These are phyloP conservation scores for Neurospora sp. DNA, from an alignment of 495 filamentous ascomycete genomes.

Conservation along the genomic window DNA sequence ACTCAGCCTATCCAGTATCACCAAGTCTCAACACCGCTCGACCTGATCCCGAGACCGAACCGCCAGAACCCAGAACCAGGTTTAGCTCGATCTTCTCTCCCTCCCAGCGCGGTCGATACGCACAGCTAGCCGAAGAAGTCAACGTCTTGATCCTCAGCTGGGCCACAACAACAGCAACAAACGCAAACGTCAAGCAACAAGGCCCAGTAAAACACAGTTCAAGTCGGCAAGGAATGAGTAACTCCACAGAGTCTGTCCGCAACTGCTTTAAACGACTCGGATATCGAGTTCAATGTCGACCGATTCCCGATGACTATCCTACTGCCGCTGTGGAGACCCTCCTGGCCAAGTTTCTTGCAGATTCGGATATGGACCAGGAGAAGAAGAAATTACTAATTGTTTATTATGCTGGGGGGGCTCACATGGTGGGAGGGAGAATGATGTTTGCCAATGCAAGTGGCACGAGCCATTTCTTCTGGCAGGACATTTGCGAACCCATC, in stretches of 20 bases:
- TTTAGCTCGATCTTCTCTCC: not conserved
- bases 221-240: not conserved
- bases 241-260: slow-evolving; percentile 10
- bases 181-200: slow-evolving; percentile 6
- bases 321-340: slow-evolving; percentile 19
- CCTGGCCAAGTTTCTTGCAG: slow-evolving; percentile 11
- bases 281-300: slow-evolving; percentile 18
- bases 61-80: not conserved
- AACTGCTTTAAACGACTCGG: slow-evolving; percentile 14
- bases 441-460: slow-evolving; percentile 7
- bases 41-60: not conserved
- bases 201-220: not conserved
- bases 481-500: slow-evolving; percentile 20
- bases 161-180: slow-evolving; percentile 4
- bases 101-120: not conserved
- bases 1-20: not conserved
- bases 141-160: slow-evolving; percentile 18
- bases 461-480: slow-evolving; percentile 15
- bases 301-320: slow-evolving; percentile 16
- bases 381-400: slow-evolving; percentile 9
- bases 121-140: slow-evolving; percentile 9
- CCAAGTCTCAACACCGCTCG: not conserved
- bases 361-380: not conserved
- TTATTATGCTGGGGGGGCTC: slow-evolving; percentile 13
- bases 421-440: slow-evolving; percentile 15